These are phyloP conservation scores for Aphanomyces astaci DNA, from an alignment of 352 stramenopile species.

Conservation along the genomic window DNA sequence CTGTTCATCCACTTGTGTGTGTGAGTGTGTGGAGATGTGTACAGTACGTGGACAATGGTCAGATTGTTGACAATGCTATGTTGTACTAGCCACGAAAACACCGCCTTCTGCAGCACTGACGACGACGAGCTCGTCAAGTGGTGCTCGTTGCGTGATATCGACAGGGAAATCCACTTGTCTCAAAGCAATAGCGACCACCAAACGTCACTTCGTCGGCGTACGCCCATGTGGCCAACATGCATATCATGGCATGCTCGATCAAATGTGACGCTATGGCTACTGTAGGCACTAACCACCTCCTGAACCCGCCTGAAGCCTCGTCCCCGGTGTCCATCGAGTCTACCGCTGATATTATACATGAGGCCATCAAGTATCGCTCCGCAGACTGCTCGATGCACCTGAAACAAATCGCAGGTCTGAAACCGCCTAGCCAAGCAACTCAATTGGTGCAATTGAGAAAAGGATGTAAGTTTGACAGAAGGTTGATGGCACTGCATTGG, in stretches of 20 bases:
- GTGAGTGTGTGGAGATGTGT: too few relatives aligned
- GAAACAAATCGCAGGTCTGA: not conserved
- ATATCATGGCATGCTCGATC: too few relatives aligned
- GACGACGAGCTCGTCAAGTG: not conserved
- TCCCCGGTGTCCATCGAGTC: too few relatives aligned
- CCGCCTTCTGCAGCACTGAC: not conserved
- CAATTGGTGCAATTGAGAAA: too few relatives aligned
- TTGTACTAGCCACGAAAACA: not conserved
- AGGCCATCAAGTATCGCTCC: not conserved
- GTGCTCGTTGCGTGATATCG: slow-evolving; percentile 6
- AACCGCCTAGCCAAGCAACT: too few relatives aligned
- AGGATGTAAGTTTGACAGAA: too few relatives aligned
- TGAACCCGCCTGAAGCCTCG: too few relatives aligned
- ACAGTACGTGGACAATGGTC: too few relatives aligned
- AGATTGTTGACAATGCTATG: too few relatives aligned
- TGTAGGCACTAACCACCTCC: too few relatives aligned
- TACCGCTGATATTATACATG: not conserved
- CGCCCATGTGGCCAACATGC: not conserved
- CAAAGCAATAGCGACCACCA: not conserved
- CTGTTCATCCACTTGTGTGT: too few relatives aligned
- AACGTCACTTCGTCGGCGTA: not conserved
- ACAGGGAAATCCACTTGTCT: slow-evolving; percentile 4
- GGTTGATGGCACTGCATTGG: not conserved
- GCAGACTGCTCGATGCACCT: not conserved
- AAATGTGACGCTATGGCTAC: too few relatives aligned